Base-by-base conservation (phyloP, 2,329 filamentous ascomycete genomes). In the Beauveria pseudobassiana region DNA sequence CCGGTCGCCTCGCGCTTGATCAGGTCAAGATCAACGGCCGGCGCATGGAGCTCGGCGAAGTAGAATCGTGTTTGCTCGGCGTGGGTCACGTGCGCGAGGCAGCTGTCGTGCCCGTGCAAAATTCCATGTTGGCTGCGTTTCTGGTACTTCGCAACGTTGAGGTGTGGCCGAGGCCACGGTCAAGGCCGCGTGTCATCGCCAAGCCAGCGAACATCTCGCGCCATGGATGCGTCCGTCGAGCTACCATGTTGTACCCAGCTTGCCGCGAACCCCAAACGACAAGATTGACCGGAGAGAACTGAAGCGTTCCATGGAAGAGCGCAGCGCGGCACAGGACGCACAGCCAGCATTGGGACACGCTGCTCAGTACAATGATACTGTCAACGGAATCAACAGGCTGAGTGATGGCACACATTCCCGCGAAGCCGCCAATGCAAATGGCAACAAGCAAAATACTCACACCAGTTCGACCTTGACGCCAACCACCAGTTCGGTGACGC, bases 41-140 rank as follows among this genome's bases (percentile, higher is more conserved):
- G 3, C 57, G 57, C 20, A 43, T 59, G 24, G 57, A 59, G 18
- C 34, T 59, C 3, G 26, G 26, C 26, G 57, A 59, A 10, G 30
- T 59, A 16, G 57, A 59, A 34, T 30, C 40, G 30, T 26, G 20
- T 18, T 8, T 59, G 14, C 43, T 46, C 3, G 3, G 20, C 3
- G 56, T 51, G 30, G 20, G 24, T 5, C 1, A 73, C 72, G 3
- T 66, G 68, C 14, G 75, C 64, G 70, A 77, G 71, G 9, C 71
- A 73, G 0, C 78, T 80, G 1, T 83, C 43, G 79, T 63, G 85
- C 81, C 71, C 83, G 80, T 54, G 26, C 50, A 43, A 42, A 20
- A 28, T 2, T 38, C 12, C 51, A 46, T 55, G 30, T 53, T 45
- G 52, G 34, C 22, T 28, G 59, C 43, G 6, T 57, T 48, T 28